These are phyloP conservation scores for Apiospora malaysiana DNA, from an alignment of 2,329 filamentous ascomycete genomes.

Conservation along the genomic window DNA sequence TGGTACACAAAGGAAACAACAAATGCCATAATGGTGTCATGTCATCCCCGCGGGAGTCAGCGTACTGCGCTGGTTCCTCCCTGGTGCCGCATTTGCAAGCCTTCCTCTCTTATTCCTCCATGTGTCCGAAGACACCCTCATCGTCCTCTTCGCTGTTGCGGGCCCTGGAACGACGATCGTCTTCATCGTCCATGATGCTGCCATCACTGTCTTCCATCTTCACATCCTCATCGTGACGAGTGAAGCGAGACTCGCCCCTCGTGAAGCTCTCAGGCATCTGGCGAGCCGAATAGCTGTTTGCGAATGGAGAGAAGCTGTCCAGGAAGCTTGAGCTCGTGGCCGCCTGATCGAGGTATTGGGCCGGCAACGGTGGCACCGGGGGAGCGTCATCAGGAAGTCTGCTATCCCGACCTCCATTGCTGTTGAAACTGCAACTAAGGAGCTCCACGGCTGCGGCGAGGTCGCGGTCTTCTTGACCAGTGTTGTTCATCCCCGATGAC, in stretches of 20 bases:
- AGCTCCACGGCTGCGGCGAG: conserved; percentile 89
- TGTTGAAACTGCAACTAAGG: conserved; percentile 89
- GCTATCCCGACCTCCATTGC: conserved; percentile 70
- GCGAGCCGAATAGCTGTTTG: conserved; percentile 65
- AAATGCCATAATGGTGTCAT: conserved; percentile 39
- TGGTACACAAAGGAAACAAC: conserved; percentile 58
- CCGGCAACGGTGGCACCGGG: conserved; percentile 85
- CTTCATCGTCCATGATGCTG: conserved; percentile 68
- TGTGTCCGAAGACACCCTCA: conserved; percentile 92
- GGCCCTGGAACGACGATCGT: conserved; percentile 62
- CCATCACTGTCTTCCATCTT: conserved; percentile 72
- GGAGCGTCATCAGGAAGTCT: conserved; percentile 76
- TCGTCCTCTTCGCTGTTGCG: conserved; percentile 83
- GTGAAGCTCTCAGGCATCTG: conserved; percentile 69
- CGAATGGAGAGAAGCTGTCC: conserved; percentile 58
- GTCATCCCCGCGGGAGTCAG: conserved; percentile 16
- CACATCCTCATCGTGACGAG: conserved; percentile 61
- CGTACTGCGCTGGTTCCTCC: conserved; percentile 27
- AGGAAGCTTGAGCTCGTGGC: conserved; percentile 66
- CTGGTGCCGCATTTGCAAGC: conserved; percentile 16
- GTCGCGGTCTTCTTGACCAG: conserved; percentile 83
- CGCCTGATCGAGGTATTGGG: conserved; percentile 73
- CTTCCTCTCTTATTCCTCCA: conserved; percentile 75
- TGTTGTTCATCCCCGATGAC: conserved; percentile 77
- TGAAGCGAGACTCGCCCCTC: conserved; percentile 52